These are phyloP conservation scores for Cnidoscolus chayamansa DNA, from an alignment of 441 rosid species.

Conservation along the genomic window DNA sequence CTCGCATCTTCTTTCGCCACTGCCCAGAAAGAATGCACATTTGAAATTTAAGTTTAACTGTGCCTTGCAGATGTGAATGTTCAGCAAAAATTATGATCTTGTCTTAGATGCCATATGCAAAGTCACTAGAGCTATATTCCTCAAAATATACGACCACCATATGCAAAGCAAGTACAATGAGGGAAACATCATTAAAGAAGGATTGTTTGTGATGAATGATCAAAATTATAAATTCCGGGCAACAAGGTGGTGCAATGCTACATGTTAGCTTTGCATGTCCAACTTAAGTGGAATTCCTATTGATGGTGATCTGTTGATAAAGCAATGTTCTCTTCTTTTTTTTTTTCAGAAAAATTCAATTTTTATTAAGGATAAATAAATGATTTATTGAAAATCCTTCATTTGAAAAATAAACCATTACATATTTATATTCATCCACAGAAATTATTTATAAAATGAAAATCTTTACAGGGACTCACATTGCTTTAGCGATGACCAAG, in stretches of 20 bases:
- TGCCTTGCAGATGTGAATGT: not conserved
- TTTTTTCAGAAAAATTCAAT: not conserved
- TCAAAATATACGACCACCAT: not conserved
- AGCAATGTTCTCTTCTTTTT: not conserved
- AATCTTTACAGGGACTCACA: slow-evolving; percentile 42
- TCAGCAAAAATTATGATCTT: not conserved
- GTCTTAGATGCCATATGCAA: not conserved
- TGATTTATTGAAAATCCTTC: not conserved
- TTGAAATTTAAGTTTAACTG: slow-evolving; percentile 11
- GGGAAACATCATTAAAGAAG: not conserved
- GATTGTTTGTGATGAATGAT: not conserved
- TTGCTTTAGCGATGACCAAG: slow-evolving; percentile 93
- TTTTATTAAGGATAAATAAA: not conserved
- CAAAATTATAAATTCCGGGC: not conserved
- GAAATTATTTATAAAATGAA: not conserved
- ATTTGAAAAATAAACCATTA: not conserved
- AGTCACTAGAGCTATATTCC: not conserved
- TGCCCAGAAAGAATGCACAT: slow-evolving; percentile 29
- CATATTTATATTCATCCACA: not conserved
- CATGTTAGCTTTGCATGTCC: not conserved
- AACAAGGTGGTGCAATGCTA: not conserved
- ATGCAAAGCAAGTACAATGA: not conserved
- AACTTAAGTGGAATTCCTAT: not conserved
- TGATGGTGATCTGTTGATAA: not conserved
- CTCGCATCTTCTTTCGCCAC: slow-evolving; percentile 94